phyloP scores from a whole-genome alignment of 768 basidiomycete genomes.

The Brasilioporus rufonigricans region DNA sequence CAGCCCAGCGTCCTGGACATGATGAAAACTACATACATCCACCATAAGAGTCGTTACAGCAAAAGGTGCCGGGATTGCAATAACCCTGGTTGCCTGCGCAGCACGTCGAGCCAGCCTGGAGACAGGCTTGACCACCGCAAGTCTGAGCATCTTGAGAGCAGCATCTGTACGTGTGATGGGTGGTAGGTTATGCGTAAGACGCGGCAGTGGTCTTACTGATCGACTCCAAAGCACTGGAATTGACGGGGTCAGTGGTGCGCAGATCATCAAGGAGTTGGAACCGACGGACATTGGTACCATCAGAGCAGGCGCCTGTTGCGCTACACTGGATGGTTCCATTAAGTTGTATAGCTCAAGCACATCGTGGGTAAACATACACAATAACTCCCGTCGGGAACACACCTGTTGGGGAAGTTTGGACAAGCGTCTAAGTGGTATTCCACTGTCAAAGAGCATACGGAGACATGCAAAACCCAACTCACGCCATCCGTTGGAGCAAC shows the following conservation, averaged over 20 bases:
- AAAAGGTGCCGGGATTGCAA: too few relatives aligned
- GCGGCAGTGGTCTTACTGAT: slow-evolving; percentile 1
- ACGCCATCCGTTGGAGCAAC: slow-evolving; percentile 17
- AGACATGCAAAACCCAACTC: neutral
- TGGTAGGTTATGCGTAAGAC: too few relatives aligned
- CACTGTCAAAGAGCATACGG: neutral
- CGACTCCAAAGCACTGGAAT: slow-evolving; percentile 10
- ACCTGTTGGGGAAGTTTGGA: slow-evolving; percentile 15
- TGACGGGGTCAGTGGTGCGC: neutral
- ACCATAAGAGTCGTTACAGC: slow-evolving; percentile 15
- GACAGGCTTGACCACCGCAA: slow-evolving; percentile 15
- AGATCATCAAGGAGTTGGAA: neutral
- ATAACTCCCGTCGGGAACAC: slow-evolving; percentile 15
- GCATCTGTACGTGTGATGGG: slow-evolving; percentile 7
- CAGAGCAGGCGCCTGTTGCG: slow-evolving; percentile 6
- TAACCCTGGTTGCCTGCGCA: neutral
- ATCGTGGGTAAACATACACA: slow-evolving; percentile 15
- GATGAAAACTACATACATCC: slow-evolving; percentile 16
- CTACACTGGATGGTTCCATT: slow-evolving; percentile 13
- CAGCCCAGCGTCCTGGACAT: neutral
- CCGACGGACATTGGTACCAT: slow-evolving; percentile 13
- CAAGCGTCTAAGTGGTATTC: slow-evolving; percentile 14
- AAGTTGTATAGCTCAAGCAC: neutral
- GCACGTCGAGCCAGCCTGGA: slow-evolving; percentile 5
- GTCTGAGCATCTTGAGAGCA: slow-evolving; percentile 15